phyloP scores from a whole-genome alignment of 2,329 filamentous ascomycete species.

The Septoria petroselini region DNA sequence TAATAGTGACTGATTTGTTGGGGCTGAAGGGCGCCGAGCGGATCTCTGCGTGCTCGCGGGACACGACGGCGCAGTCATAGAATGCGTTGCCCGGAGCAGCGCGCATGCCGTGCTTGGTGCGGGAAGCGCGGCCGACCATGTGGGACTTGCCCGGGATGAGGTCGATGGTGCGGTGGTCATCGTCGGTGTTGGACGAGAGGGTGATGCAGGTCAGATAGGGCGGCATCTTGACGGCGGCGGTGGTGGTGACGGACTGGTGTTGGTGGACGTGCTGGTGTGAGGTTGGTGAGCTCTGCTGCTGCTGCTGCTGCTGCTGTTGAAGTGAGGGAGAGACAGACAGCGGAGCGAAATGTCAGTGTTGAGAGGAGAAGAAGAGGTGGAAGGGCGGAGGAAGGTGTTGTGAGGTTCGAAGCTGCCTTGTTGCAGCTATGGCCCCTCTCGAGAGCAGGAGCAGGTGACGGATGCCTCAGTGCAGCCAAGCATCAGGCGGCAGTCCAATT shows the following conservation, averaged over 20 bases:
- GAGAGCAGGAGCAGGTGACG: no score
- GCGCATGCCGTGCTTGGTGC: conserved; percentile 38
- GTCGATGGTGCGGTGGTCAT: conserved; percentile 26
- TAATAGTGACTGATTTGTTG: conserved; percentile 30
- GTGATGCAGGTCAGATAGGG: conserved; percentile 17
- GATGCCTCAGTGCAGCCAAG: no score
- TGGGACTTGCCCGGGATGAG: conserved; percentile 27
- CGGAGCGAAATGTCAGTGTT: no score
- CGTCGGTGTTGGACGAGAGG: conserved; percentile 19
- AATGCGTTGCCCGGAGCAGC: conserved; percentile 34
- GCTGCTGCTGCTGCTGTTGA: no score
- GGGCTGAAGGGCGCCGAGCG: conserved; percentile 16
- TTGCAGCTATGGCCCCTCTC: no score
- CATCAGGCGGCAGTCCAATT: no score
- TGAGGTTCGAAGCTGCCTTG: no score
- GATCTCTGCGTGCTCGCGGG: conserved; percentile 38
- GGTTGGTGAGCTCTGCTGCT: background rate
- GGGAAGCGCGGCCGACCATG: conserved; percentile 46
- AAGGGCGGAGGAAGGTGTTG: no score
- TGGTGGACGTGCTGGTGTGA: background rate
- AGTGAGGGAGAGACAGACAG: no score
- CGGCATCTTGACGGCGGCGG: conserved; percentile 9
- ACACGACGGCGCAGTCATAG: conserved; percentile 40
- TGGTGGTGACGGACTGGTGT: background rate
- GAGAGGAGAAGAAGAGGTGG: no score